Conservation (phyloP, 2,329 filamentous ascomycete species). For the Pyrenophora graminea region DNA sequence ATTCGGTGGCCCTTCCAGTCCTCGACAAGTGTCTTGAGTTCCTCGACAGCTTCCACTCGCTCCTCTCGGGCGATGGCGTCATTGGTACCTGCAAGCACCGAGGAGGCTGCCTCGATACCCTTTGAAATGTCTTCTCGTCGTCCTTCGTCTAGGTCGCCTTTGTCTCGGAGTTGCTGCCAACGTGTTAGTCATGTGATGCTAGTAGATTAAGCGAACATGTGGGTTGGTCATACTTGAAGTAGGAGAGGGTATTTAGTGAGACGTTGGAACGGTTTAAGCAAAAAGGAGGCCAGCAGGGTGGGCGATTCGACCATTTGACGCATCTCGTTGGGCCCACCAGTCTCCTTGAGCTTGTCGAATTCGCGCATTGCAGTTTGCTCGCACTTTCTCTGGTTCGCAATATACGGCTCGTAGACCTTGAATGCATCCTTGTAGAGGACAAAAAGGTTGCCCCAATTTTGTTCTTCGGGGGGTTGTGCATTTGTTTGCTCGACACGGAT, state of each 20-base stretch:
- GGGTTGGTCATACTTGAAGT: constrained; percentile 66
- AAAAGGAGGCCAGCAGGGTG: constrained; percentile 85
- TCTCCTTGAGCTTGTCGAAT: constrained; percentile 82
- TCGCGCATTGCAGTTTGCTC: constrained; percentile 81
- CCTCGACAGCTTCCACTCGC: constrained; percentile 78
- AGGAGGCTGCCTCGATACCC: constrained; percentile 81
- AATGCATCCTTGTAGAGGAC: constrained; percentile 83
- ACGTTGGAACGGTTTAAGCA: constrained; percentile 95
- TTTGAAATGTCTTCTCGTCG: constrained; percentile 71
- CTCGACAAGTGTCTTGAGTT: constrained; percentile 81
- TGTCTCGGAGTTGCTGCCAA: constrained; percentile 78
- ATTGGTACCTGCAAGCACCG: constrained; percentile 83
- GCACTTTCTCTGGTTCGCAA: constrained; percentile 92
- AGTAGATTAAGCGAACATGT: constrained; percentile 2
- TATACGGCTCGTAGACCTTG: constrained; percentile 93
- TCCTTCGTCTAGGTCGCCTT: constrained; percentile 72
- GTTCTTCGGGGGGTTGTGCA: constrained; percentile 72
- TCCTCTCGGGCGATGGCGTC: constrained; percentile 89
- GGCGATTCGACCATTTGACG: constrained; percentile 81
- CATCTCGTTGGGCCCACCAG: constrained; percentile 65
- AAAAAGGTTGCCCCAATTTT: constrained; percentile 96
- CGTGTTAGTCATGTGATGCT: constrained; percentile 10
- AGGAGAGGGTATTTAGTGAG: constrained; percentile 92
- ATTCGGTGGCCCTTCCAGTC: constrained; percentile 96
- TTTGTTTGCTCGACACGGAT: constrained; percentile 97